Evolutionary conservation across 2,329 filamentous ascomycete species (phyloP).

Genomic region (Talaromyces sp.): DNA sequence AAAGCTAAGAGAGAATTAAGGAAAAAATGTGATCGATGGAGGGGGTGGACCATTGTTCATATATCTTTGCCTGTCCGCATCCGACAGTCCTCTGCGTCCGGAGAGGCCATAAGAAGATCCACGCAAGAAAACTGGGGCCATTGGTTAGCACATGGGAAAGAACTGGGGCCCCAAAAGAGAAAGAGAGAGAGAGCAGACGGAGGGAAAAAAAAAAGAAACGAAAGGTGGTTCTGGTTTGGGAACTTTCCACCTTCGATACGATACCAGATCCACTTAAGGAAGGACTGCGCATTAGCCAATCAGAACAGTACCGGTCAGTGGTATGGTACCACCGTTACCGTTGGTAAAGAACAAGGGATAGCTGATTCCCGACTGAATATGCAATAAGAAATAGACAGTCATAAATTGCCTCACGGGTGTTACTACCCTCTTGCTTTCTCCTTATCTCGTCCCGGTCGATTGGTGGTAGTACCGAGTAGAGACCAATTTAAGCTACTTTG

Average conservation of each 20-base stretch:
- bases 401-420: neutral
- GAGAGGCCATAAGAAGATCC: slow-evolving; percentile 1
- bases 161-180: slow-evolving; percentile 9
- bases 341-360: neutral
- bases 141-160: slow-evolving; percentile 9
- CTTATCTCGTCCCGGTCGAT: neutral
- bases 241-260: neutral
- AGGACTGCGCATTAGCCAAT: too few species aligned
- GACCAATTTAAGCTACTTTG: neutral
- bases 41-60: slow-evolving; percentile 9
- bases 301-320: neutral
- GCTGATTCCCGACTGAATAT: too few species aligned
- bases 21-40: neutral
- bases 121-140: slow-evolving; percentile 6
- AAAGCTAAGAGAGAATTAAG: neutral
- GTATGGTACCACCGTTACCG: neutral
- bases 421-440: neutral
- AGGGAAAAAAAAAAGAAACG: slow-evolving; percentile 1
- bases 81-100: slow-evolving; percentile 6
- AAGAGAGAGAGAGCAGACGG: neutral
- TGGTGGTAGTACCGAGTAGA: neutral
- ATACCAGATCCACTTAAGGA: neutral
- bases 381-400: neutral
- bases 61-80: slow-evolving; percentile 11
- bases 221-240: neutral